Evolutionary conservation across 352 stramenopile genomes (phyloP), one percentile per base, ranked within the genome.

Genomic region (Globisporangium paroecandrum): DNA sequence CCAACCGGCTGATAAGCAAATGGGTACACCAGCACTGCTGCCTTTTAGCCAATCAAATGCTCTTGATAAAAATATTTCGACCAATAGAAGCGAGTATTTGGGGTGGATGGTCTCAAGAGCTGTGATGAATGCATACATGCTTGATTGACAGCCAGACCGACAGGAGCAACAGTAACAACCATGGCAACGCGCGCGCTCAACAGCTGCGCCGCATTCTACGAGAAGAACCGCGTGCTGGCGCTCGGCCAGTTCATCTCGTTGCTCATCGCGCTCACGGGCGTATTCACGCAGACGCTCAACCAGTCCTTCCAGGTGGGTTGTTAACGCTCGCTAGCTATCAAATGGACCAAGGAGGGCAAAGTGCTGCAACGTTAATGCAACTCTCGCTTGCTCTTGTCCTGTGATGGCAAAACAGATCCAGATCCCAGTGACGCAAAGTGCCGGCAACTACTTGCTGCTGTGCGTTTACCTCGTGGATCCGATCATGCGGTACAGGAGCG

Each of bases 201-300:
- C 27, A 8, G 38, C 38, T 41, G 46, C 67, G 51, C 55, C 62
- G 56, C 69, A n/a, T 29, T 79, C n/a, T 85, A 76, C 47, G 75
- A 66, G 69, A 75, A 71, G 67, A 78, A 90, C 71, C 81, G 78
- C 55, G 81, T 89, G 58, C 69, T 95, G 43, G 58, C 90, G 64
- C 74, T 94, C 12, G 92, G 93, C 6, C 92, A 98, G 68, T 81
- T 92, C 65, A 93, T 98, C 62, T 97, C 87, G 51, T 59, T 96
- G 51, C 76, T 97, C 54, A 96, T 98, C 69, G 81, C 92, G 36
- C 85, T 77, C 59, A 97, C 90, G 15, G 86, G 88, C 51, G 81
- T 98, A 49, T 97, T 95, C 76, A 93, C 89, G 18, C 83, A 96
- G 54, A 68, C 82, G 34, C 78, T 97, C 51, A 93, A 83, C 62